These are phyloP conservation scores for Pichia scutulata DNA, from an alignment of 805 yeast species.

Conservation along the genomic window DNA sequence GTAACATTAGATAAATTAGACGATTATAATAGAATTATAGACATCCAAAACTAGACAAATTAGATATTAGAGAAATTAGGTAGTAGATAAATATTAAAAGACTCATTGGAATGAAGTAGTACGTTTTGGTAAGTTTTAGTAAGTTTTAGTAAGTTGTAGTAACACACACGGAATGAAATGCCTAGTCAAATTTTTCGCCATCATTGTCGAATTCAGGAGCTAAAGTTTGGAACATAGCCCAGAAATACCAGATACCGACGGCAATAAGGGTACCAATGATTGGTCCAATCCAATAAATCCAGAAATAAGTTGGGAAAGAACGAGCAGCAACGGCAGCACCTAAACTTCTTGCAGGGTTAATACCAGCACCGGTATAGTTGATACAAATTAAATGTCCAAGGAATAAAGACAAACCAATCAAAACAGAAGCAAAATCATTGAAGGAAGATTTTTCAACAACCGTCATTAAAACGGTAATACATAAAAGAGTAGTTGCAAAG, in stretches of 20 bases:
- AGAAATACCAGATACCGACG: conserved; percentile 55
- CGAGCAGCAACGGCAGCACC: conserved; percentile 63
- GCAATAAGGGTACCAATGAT: conserved; percentile 62
- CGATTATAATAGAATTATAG: too few relatives aligned
- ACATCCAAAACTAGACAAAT: neutral
- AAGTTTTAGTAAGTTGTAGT: too few relatives aligned
- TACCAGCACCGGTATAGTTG: conserved; percentile 84
- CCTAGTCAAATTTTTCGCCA: conserved; percentile 23
- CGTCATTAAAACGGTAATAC: conserved; percentile 69
- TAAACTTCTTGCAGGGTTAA: conserved; percentile 83
- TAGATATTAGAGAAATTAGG: neutral
- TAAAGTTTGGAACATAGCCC: conserved; percentile 35
- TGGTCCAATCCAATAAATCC: conserved; percentile 95
- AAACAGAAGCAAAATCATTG: conserved; percentile 73
- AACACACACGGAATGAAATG: too few relatives aligned
- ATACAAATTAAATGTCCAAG: conserved; percentile 76
- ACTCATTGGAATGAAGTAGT: too few relatives aligned
- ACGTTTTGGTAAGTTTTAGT: too few relatives aligned
- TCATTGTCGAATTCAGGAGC: conserved; percentile 43
- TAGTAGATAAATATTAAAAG: too few relatives aligned
- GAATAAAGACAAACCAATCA: conserved; percentile 75
- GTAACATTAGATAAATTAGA: too few relatives aligned
- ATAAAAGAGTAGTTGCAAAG: conserved; percentile 66
- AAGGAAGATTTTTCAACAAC: conserved; percentile 79
- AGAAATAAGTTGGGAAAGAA: conserved; percentile 74